Conservation (phyloP, 768 basidiomycete species). For the Podaxis pistillaris region DNA sequence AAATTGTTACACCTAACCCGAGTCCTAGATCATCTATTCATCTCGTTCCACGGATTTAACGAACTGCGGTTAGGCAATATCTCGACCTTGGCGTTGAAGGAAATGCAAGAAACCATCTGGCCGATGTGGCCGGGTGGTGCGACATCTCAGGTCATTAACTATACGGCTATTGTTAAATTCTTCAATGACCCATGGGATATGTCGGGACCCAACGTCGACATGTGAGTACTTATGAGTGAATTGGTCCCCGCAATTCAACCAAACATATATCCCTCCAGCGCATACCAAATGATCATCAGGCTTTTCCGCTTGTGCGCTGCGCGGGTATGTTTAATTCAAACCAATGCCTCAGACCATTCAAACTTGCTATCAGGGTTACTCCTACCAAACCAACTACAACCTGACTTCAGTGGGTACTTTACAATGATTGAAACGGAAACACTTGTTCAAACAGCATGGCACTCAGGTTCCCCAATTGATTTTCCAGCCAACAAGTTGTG, state of each 20-base stretch:
- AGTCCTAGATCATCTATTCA: conserved; percentile 66
- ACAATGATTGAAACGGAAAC: neutral
- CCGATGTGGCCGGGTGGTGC: conserved; percentile 71
- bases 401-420: conserved; percentile 43
- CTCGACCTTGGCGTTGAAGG: conserved; percentile 49
- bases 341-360: conserved; percentile 10
- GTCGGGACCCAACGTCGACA: conserved; percentile 48
- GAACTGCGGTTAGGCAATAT: conserved; percentile 61
- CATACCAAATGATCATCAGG: conserved; percentile 57
- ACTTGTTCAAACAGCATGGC: conserved; percentile 16
- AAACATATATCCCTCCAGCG: conserved; percentile 26
- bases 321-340: conserved; percentile 40
- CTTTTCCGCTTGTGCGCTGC: conserved; percentile 60
- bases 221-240: conserved; percentile 37
- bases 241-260: neutral
- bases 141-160: conserved; percentile 40
- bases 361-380: conserved; percentile 53
- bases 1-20: neutral
- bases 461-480: conserved; percentile 62
- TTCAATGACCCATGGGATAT: conserved; percentile 67
- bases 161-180: conserved; percentile 55
- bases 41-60: conserved; percentile 64
- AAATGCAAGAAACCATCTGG: conserved; percentile 55
- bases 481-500: conserved; percentile 53
- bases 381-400: conserved; percentile 64